Evolutionary conservation across 1,139 yeast genomes (phyloP), one percentile per base, ranked within the genome.

Genomic region (Candida gigantensis): DNA sequence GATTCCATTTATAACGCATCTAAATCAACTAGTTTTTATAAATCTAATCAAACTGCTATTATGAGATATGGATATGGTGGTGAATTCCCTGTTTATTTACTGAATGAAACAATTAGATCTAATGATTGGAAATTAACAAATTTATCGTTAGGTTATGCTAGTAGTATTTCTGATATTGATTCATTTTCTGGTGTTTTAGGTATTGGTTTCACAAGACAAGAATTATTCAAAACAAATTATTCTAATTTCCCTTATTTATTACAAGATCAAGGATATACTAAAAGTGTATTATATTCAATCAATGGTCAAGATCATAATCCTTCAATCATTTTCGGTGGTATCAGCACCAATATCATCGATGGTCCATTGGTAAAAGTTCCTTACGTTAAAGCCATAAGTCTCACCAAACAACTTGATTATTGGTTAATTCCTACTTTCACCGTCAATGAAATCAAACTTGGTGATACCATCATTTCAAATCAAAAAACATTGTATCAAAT

Each of bases 291-390:
- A 28, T 56, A 37, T 38, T 41, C 51, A 24, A 34, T 57, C 9
- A 35, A 50, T 28, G 58, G 58, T 5, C 31, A 32, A 11, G 16
- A 35, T 2, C 26, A 25, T 3, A 13, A 35, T 5, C 41, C 47
- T 2, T 35, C 43, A 6, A 39, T 55, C 13, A 35, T 52, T 0
- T 57, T 57, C 43, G 62, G 61, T 6, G 62, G 57, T 1, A 37
- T 57, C n/a, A 52, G 53, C 33, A 26, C 41, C 10, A 43, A 37
- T 24, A 47, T 47, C 10, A 53, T 36, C 36, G 33, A 32, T 3
- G 56, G 47, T 5, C 47, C 53, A 1, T 42, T 57, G 26, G 38
- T 37, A 11, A 52, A 42, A 26, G 47, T 51, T n/a, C 52, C 56
- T 3, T 42, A 57, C 5, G 34, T 42, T 13, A 35, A 38, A 23